Conservation (phyloP, 148 eudicot species). For the Rhododendron molle region DNA sequence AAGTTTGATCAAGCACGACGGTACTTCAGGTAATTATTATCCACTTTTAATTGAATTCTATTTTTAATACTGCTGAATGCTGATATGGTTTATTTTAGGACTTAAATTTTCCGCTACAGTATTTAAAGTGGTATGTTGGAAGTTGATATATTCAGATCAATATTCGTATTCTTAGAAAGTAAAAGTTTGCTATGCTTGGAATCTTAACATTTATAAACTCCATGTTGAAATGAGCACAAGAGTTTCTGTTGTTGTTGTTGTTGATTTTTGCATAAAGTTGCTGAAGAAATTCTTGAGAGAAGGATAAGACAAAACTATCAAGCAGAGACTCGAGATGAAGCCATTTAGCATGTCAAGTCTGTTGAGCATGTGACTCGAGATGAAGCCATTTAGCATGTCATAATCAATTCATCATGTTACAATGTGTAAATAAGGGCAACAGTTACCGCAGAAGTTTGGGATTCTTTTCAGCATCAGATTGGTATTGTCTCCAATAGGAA, state of each 20-base stretch:
- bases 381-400: background rate
- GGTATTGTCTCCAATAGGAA: background rate
- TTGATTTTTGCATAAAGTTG: background rate
- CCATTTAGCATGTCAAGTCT: background rate
- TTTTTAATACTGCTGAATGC: background rate
- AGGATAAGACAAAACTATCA: background rate
- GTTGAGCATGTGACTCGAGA: background rate
- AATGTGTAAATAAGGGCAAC: background rate
- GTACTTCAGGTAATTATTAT: constrained; percentile 66
- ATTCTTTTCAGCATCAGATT: background rate
- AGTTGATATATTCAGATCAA: background rate
- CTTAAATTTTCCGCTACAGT: background rate
- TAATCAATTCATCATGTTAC: background rate
- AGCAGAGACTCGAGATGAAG: background rate
- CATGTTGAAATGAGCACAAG: background rate
- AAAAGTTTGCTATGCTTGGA: background rate
- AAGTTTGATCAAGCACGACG: constrained; percentile 95
- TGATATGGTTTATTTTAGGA: background rate
- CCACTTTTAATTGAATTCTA: background rate
- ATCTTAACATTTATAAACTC: background rate
- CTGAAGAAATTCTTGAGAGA: background rate
- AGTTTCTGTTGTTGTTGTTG: background rate
- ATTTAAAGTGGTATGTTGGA: background rate
- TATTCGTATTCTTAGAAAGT: background rate
- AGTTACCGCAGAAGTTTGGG: background rate